A percentile compares a stretch with the other conserved stretches of the same genome.
These are phyloP conservation scores for Phaeotremella fagi DNA, from an alignment of 768 basidiomycete species.

Conservation along the genomic window DNA sequence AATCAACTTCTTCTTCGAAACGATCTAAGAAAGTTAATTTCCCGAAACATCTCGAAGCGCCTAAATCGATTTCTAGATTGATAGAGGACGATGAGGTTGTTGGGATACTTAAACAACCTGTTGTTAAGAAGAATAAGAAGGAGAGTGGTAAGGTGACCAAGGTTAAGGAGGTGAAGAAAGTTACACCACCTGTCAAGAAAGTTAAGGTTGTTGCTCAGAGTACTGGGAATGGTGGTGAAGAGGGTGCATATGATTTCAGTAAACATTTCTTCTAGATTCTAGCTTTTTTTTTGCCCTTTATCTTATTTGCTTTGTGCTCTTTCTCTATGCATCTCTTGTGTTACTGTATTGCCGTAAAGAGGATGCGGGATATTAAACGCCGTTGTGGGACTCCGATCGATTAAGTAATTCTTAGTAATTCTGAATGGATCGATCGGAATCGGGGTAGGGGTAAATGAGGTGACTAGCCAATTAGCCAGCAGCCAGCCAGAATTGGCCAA, in stretches of 20 bases:
- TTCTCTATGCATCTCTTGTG: too few relatives aligned
- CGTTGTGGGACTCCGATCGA: too few relatives aligned
- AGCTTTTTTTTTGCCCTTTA: too few relatives aligned
- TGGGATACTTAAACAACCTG: conserved; percentile 1
- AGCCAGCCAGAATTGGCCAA: too few relatives aligned
- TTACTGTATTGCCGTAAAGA: too few relatives aligned
- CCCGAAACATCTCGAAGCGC: conserved; percentile 1
- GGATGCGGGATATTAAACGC: too few relatives aligned
- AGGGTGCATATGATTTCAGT: neutral
- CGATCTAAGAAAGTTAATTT: conserved; percentile 31
- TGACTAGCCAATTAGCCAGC: too few relatives aligned
- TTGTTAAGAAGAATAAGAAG: neutral
- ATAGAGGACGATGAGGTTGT: neutral
- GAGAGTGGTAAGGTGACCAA: neutral
- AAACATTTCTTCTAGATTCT: conserved; percentile 1
- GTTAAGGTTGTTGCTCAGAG: neutral
- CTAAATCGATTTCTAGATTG: neutral
- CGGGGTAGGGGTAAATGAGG: too few relatives aligned
- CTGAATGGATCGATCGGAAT: too few relatives aligned
- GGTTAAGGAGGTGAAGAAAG: conserved; percentile 8
- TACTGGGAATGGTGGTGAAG: neutral
- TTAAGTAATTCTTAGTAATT: too few relatives aligned
- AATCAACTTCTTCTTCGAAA: conserved; percentile 15
- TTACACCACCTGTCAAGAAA: neutral
- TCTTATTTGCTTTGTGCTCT: too few relatives aligned